Evolutionary conservation across 164 flowering plant genomes (phyloP).

Genomic region (Umbellularia californica): DNA sequence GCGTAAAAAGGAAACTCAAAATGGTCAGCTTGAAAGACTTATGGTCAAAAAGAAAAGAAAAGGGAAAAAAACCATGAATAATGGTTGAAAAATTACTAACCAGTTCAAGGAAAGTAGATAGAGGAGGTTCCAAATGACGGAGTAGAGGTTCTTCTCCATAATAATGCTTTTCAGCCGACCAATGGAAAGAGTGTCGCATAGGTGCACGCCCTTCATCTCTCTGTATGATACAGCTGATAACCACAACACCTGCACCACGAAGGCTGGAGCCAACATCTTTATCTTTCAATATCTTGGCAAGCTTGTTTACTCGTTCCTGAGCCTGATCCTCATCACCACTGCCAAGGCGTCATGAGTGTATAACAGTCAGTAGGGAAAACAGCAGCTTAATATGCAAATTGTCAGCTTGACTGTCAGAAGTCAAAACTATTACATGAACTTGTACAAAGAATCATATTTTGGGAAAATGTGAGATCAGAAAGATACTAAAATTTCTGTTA

Average conservation of each 20-base stretch:
- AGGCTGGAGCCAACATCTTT: constrained; percentile 69
- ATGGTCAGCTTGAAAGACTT: constrained; percentile 1
- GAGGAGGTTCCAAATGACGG: constrained; percentile 98
- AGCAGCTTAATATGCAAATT: neutral
- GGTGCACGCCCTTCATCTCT: constrained; percentile 99
- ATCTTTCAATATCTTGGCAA: constrained; percentile 89
- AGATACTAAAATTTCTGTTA: too few relatives aligned
- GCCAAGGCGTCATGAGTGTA: constrained; percentile 15
- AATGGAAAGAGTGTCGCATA: constrained; percentile 95
- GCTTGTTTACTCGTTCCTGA: constrained; percentile 89
- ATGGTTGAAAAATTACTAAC: constrained; percentile 32
- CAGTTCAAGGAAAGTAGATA: constrained; percentile 95
- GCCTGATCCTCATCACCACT: constrained; percentile 99
- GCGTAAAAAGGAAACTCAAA: constrained; percentile 23
- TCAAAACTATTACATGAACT: neutral
- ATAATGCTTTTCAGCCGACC: constrained; percentile 72
- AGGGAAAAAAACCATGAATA: neutral
- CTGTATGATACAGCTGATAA: constrained; percentile 95
- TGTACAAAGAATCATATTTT: neutral
- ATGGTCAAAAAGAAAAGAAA: neutral
- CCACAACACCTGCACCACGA: constrained; percentile 70
- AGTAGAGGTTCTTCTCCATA: constrained; percentile 87
- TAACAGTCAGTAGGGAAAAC: neutral
- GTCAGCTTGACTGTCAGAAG: neutral
- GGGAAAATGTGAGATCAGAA: neutral